Evolutionary conservation across 1,284 basidiomycete species (phyloP).

Genomic region (Limonomyces culmigenus): DNA sequence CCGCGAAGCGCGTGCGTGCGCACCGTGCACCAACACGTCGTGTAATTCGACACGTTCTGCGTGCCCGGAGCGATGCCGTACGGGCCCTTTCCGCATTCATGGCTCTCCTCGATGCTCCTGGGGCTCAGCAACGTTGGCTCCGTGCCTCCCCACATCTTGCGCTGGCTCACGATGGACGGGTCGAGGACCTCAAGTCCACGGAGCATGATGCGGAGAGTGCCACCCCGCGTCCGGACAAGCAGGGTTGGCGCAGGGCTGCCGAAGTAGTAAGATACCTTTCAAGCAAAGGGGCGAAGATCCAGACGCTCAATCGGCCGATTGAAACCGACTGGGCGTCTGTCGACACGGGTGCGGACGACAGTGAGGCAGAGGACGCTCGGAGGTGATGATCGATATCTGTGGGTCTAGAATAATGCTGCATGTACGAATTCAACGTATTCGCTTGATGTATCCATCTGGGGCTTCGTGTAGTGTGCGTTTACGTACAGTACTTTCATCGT

Average conservation of each 20-base stretch:
- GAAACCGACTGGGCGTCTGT: constrained; percentile 43
- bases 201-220: no score
- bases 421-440: no score
- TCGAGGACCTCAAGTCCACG: constrained; percentile 18
- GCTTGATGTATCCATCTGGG: no score
- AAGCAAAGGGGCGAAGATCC: constrained; percentile 45
- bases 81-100: constrained; percentile 58
- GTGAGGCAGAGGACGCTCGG: background rate
- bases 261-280: constrained; percentile 43
- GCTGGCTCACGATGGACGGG: constrained; percentile 26
- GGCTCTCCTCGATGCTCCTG: constrained; percentile 35
- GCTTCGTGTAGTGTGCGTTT: no score
- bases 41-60: constrained; percentile 73
- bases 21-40: constrained; percentile 60
- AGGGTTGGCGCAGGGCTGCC: constrained; percentile 31
- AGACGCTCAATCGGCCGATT: constrained; percentile 25
- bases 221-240: constrained; percentile 6
- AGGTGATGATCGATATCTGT: no score
- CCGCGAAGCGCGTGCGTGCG: constrained; percentile 23
- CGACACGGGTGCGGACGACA: background rate
- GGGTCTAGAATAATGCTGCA: no score
- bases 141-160: constrained; percentile 47
- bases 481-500: no score
- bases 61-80: constrained; percentile 63
- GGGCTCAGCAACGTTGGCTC: constrained; percentile 26